A percentile compares a stretch with the other conserved stretches of the same genome.
phyloP scores from a whole-genome alignment of 768 basidiomycete species.

The Chalciporus piperatus region DNA sequence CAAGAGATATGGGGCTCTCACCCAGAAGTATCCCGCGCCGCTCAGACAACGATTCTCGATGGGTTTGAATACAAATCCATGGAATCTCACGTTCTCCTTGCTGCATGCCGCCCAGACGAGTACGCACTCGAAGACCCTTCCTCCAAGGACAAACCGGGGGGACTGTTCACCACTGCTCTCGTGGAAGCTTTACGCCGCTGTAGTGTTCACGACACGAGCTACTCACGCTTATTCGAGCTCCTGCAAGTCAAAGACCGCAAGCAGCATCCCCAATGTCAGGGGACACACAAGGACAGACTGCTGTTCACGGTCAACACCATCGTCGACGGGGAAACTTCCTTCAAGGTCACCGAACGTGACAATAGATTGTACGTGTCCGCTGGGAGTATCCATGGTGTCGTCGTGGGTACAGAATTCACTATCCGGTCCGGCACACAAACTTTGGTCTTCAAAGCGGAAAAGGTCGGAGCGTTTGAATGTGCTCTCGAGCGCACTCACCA shows the following conservation, averaged over 20 bases:
- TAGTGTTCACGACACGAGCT: conserved; percentile 10
- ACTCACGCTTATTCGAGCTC: conserved; percentile 10
- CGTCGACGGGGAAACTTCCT: conserved; percentile 10
- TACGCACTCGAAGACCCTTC: conserved; percentile 10
- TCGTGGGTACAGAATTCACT: conserved; percentile 13
- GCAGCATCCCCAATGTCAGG: conserved; percentile 22
- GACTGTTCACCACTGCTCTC: conserved; percentile 20
- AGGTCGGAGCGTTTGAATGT: conserved; percentile 13
- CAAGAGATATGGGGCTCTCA: conserved; percentile 7
- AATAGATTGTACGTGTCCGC: conserved; percentile 12
- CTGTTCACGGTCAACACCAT: conserved; percentile 21
- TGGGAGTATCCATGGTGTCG: conserved; percentile 18
- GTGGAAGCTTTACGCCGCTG: conserved; percentile 8
- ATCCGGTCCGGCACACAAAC: background rate
- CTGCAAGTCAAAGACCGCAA: conserved; percentile 4
- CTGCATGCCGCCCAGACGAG: conserved; percentile 19
- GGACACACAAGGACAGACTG: conserved; percentile 12
- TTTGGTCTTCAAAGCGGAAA: conserved; percentile 11
- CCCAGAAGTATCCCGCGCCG: conserved; percentile 10
- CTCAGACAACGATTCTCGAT: conserved; percentile 1
- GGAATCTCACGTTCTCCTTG: conserved; percentile 20
- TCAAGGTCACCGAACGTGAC: conserved; percentile 9
- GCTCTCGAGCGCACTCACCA: conserved; percentile 11
- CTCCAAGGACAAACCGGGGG: conserved; percentile 8
- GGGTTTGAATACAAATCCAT: conserved; percentile 18